Evolutionary conservation across 2,329 filamentous ascomycete species (phyloP).

Genomic region (Botrytis medusae): DNA sequence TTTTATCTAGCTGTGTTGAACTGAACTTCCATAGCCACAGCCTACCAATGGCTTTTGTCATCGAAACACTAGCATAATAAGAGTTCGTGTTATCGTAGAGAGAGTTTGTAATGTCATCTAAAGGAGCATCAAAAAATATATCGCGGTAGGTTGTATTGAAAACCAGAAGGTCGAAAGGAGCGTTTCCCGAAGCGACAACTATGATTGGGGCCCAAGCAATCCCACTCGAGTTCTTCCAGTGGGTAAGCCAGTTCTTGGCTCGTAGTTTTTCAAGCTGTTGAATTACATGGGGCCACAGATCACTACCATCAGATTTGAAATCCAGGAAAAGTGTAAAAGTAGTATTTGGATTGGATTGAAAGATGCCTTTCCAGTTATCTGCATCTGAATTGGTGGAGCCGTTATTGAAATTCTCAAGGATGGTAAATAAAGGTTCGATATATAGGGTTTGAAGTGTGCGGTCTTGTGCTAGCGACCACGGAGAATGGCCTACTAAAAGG

Average conservation of each 20-base stretch:
- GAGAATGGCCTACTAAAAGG: conserved; percentile 58
- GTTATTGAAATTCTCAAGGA: conserved; percentile 51
- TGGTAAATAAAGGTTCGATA: conserved; percentile 57
- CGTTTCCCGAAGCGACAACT: conserved; percentile 50
- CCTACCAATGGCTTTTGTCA: conserved; percentile 22
- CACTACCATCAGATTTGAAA: conserved; percentile 47
- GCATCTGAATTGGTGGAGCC: not conserved
- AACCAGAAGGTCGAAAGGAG: conserved; percentile 42
- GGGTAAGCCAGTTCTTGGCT: not conserved
- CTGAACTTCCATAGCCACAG: conserved; percentile 19
- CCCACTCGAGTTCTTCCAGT: not conserved
- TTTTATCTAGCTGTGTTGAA: conserved; percentile 28
- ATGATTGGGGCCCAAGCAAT: conserved; percentile 44
- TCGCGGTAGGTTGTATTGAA: conserved; percentile 43
- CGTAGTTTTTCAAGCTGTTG: conserved; percentile 41
- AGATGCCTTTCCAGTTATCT: conserved; percentile 27
- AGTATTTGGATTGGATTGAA: conserved; percentile 21
- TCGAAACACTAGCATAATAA: conserved; percentile 34
- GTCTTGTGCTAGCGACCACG: conserved; percentile 49
- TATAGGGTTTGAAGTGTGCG: conserved; percentile 59
- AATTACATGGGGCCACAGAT: conserved; percentile 43
- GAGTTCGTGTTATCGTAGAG: conserved; percentile 34
- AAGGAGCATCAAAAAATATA: conserved; percentile 50
- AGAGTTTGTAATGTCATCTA: conserved; percentile 33
- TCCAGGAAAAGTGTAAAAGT: conserved; percentile 49